These are phyloP conservation scores for Penicillium maclennaniae DNA, from an alignment of 495 filamentous ascomycete genomes.

Conservation along the genomic window DNA sequence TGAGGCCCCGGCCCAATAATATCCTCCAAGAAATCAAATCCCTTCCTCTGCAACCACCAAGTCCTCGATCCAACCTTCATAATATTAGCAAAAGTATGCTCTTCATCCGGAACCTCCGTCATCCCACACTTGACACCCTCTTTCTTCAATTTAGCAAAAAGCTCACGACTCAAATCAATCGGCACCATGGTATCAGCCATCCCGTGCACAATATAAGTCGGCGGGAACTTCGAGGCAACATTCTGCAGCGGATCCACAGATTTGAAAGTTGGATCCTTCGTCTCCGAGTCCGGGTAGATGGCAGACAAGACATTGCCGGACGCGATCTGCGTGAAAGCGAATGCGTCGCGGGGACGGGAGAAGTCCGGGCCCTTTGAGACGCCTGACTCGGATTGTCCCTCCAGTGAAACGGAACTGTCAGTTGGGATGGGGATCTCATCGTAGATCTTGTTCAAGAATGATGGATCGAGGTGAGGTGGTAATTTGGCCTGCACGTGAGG, in stretches of 20 bases:
- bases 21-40: slow-evolving; percentile 35
- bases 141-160: slow-evolving; percentile 17
- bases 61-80: slow-evolving; percentile 35
- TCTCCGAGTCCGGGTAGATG: slow-evolving; percentile 19
- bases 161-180: slow-evolving; percentile 25
- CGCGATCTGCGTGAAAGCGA: slow-evolving; percentile 35
- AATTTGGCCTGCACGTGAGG: slow-evolving; percentile 53
- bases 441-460: slow-evolving; percentile 27
- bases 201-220: slow-evolving; percentile 34
- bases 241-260: slow-evolving; percentile 28
- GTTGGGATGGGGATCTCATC: slow-evolving; percentile 26
- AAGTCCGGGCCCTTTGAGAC: slow-evolving; percentile 26
- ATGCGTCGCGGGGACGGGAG: slow-evolving; percentile 29
- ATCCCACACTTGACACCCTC: slow-evolving; percentile 27
- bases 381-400: slow-evolving; percentile 26
- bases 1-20: slow-evolving; percentile 21
- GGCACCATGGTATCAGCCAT: slow-evolving; percentile 26
- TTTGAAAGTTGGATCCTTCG: slow-evolving; percentile 7
- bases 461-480: slow-evolving; percentile 6
- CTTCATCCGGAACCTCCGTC: slow-evolving; percentile 33
- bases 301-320: slow-evolving; percentile 24
- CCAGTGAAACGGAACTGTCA: slow-evolving; percentile 30
- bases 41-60: slow-evolving; percentile 33
- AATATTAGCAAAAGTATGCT: slow-evolving; percentile 34
- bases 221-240: slow-evolving; percentile 19